Evolutionary conservation across 352 stramenopile genomes (phyloP), one percentile per base, ranked within the genome.

Genomic region (Pythium periplocum): DNA sequence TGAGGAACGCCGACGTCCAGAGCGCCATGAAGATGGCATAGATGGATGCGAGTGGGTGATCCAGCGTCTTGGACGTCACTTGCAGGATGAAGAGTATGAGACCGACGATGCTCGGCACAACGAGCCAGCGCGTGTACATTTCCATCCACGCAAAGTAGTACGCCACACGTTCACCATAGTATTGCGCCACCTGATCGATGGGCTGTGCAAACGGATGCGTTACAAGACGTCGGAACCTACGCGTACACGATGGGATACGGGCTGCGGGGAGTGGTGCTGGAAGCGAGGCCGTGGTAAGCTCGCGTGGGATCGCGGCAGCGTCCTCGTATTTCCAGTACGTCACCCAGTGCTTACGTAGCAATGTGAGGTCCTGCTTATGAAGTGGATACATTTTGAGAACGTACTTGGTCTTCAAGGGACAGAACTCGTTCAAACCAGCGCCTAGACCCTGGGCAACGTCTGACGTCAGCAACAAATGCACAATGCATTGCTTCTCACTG

Each of bases 111-210:
- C 78, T 89, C 2, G 90, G 87, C 6, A 90, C 67, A 8, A 96
- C 45, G 4, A 97, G 80, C 83, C 89, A 95, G 12, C 71, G 78
- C 17, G 90, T 97, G 73, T 97, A 97, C 62, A 96, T 77, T 53
- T 94, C 83, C 61, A 95, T 76, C 78, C 87, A 97, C 35, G 88
- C 90, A 66, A 97, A 97, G 66, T 97, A 97, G 61, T 96, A 97
- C 17, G 87, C 90, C 10, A 96, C 64, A 4, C 82, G 78, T 52
- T 97, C 87, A 12, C 90, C 90, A 56, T 95, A 97, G 68, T 97
- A 97, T 56, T 94, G 73, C 33, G 82, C 81, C 7, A 97, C 81
- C 32, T 84, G 57, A 52, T 96, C 83, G 38, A 97, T 71, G 2
- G 89, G 88, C 65, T 96, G 86, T 3, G 71, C 55, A 12, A 96